Conservation (phyloP, 257 asterid species). For the Plantago ovata region DNA sequence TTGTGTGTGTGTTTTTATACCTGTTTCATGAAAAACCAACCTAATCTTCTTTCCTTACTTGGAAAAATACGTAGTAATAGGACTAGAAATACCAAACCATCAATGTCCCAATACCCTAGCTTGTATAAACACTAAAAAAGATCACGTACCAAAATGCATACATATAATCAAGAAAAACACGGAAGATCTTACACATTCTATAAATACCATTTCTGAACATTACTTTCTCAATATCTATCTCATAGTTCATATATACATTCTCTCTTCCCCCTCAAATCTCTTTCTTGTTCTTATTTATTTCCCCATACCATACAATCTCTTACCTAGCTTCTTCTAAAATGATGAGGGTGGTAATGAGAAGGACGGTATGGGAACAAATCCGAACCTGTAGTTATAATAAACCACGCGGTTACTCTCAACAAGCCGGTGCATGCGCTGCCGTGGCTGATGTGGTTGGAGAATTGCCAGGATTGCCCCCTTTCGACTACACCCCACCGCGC, state of each 20-base stretch:
- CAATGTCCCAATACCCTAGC: no score
- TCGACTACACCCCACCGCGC: conserved; percentile 51
- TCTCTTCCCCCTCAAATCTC: no score
- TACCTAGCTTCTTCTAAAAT: conserved; percentile 10
- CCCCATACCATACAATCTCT: background rate
- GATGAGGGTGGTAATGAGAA: conserved; percentile 34
- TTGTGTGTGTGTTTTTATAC: no score
- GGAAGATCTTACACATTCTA: no score
- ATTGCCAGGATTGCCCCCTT: conserved; percentile 46
- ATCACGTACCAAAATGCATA: background rate
- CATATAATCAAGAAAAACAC: no score
- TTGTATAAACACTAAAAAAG: no score
- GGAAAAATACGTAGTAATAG: no score
- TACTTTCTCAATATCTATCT: no score
- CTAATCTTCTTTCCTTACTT: background rate
- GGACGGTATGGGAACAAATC: conserved; percentile 32
- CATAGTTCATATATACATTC: no score
- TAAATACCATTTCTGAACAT: no score
- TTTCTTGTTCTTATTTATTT: background rate
- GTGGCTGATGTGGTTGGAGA: conserved; percentile 11
- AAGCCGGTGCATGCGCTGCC: conserved; percentile 30
- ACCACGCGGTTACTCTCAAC: conserved; percentile 28
- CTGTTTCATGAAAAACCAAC: background rate
- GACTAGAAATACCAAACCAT: no score
- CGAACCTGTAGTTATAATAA: conserved; percentile 3